These are phyloP conservation scores for Zymoseptoria tritici DNA, from an alignment of 2,329 filamentous ascomycete species.

Conservation along the genomic window DNA sequence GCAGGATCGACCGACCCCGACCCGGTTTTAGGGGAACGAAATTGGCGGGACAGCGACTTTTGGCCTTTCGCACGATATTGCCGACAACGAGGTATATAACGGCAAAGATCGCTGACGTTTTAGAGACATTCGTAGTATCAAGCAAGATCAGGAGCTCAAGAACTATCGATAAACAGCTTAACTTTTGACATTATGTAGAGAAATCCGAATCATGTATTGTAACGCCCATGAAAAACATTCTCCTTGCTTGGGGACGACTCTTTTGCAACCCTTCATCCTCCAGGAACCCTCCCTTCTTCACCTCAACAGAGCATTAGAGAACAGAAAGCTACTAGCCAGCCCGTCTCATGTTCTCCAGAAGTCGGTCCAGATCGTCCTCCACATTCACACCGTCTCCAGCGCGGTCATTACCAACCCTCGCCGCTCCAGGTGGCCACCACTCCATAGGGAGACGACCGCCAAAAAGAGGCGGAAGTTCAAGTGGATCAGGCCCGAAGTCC, in stretches of 20 bases:
- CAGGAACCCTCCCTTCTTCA: background rate
- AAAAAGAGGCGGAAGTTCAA: background rate
- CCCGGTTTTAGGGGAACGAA: no score
- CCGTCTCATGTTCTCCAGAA: background rate
- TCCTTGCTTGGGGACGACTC: background rate
- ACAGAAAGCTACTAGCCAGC: background rate
- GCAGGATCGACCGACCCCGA: background rate
- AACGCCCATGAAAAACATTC: background rate
- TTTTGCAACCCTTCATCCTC: background rate
- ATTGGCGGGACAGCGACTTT: no score
- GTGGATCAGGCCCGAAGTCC: background rate
- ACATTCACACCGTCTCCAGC: background rate
- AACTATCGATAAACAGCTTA: background rate
- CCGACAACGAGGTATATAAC: no score
- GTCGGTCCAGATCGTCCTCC: background rate
- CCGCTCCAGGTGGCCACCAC: background rate
- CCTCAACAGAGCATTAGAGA: background rate
- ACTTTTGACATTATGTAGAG: background rate
- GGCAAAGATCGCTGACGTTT: no score
- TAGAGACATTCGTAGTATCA: no score
- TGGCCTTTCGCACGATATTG: no score
- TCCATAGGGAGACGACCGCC: background rate
- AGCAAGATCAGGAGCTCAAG: no score
- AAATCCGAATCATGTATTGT: background rate
- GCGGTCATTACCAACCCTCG: background rate